phyloP scores from a whole-genome alignment of 2,329 filamentous ascomycete species.

The Diplocarpon rosae region DNA sequence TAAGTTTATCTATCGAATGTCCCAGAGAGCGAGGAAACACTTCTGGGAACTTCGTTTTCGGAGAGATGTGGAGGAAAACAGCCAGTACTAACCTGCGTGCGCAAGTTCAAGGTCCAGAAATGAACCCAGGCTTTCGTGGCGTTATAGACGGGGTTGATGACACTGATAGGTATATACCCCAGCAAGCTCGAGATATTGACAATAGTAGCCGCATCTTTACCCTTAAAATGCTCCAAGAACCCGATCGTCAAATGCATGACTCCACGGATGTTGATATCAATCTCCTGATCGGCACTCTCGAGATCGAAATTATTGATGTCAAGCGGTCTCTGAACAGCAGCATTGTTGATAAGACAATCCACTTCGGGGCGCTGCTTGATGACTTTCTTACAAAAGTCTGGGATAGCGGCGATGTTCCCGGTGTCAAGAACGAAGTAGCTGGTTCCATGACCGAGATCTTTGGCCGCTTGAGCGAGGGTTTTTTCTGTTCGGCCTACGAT shows the following conservation, averaged over 20 bases:
- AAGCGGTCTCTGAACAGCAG: conserved; percentile 44
- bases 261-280: conserved; percentile 46
- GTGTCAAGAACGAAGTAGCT: conserved; percentile 44
- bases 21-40: too few relatives aligned
- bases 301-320: conserved; percentile 36
- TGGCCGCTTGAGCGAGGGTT: conserved; percentile 35
- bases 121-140: conserved; percentile 48
- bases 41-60: too few relatives aligned
- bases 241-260: conserved; percentile 43
- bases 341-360: conserved; percentile 49
- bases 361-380: conserved; percentile 40
- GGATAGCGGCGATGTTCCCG: conserved; percentile 33
- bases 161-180: conserved; percentile 39
- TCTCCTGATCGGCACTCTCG: conserved; percentile 41
- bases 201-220: conserved; percentile 29
- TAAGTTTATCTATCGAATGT: too few relatives aligned
- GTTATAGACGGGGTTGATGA: conserved; percentile 48
- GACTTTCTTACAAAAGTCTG: conserved; percentile 35
- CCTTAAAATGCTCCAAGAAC: conserved; percentile 39
- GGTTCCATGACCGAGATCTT: conserved; percentile 32
- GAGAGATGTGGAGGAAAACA: too few relatives aligned
- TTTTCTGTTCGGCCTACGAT: conserved; percentile 44
- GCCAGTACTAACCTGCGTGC: conserved; percentile 30
- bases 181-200: conserved; percentile 45
- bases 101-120: conserved; percentile 44